Evolutionary conservation across 1,139 yeast genomes (phyloP).

Genomic region (Yamadazyma triangularis): DNA sequence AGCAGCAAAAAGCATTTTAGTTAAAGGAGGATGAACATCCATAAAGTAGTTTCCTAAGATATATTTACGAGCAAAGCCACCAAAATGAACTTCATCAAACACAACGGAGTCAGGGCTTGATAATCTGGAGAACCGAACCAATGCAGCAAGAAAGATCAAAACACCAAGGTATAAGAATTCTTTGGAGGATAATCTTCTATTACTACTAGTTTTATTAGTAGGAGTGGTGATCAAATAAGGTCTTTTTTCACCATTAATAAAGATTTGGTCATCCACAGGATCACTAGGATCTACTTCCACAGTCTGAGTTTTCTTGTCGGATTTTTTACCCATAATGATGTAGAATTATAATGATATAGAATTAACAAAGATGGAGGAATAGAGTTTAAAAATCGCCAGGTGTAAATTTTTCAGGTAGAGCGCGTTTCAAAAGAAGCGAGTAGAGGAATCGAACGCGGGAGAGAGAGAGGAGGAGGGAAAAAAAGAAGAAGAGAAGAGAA

Average conservation of each 20-base stretch:
- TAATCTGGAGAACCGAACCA: constrained; percentile 36
- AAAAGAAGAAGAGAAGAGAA: too few species aligned
- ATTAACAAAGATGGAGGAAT: too few species aligned
- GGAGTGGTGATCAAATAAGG: constrained; percentile 7
- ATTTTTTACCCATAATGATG: background rate
- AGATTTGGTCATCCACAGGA: constrained; percentile 6
- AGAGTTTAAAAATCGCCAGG: background rate
- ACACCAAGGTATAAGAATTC: constrained; percentile 36
- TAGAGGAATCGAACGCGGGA: too few species aligned
- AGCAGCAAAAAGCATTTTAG: constrained; percentile 83
- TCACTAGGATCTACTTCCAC: constrained; percentile 2
- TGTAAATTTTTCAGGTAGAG: constrained; percentile 1
- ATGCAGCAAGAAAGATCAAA: constrained; percentile 50
- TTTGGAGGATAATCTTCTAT: constrained; percentile 6
- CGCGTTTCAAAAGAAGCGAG: background rate
- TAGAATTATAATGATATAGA: too few species aligned
- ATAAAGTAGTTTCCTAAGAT: constrained; percentile 70
- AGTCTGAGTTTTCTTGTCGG: background rate
- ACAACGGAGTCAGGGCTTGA: constrained; percentile 30
- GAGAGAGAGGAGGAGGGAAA: too few species aligned
- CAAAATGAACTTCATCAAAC: constrained; percentile 48
- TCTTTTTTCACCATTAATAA: constrained; percentile 8
- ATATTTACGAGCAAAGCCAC: constrained; percentile 75
- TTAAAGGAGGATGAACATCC: constrained; percentile 95
- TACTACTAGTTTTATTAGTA: constrained; percentile 1